These are phyloP conservation scores for Panicum miliaceum DNA, from an alignment of 176 grass and related monocot genomes.

Conservation along the genomic window DNA sequence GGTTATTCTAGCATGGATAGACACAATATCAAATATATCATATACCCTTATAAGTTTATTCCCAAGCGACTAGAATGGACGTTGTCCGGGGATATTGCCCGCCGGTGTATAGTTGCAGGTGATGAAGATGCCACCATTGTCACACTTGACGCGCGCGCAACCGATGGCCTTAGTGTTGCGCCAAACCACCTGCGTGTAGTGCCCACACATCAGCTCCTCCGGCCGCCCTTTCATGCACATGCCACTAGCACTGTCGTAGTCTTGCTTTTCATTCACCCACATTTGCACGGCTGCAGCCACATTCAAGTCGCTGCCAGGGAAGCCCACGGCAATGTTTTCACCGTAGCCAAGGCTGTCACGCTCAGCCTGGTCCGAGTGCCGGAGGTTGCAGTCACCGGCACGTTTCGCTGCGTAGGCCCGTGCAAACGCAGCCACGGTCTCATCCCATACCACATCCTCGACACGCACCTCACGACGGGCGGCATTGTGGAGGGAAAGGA, in stretches of 20 bases:
- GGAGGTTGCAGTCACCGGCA: background rate
- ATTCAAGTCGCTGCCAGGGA: background rate
- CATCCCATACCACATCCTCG: background rate
- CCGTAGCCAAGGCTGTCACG: background rate
- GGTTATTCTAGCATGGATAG: no score
- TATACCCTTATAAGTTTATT: background rate
- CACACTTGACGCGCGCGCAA: background rate
- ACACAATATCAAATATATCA: no score
- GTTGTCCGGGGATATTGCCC: background rate
- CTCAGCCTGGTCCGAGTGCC: background rate
- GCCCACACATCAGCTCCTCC: background rate
- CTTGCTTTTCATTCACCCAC: background rate
- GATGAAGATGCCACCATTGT: background rate
- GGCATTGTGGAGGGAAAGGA: background rate
- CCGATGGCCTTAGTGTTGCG: background rate
- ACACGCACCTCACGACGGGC: background rate
- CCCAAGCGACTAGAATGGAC: background rate
- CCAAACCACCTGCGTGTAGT: constrained; percentile 1
- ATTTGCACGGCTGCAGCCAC: background rate
- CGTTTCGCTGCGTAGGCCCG: background rate
- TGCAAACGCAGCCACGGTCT: background rate
- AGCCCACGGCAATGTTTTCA: background rate
- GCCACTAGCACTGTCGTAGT: background rate
- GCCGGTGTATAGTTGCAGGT: background rate
- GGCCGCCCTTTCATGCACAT: background rate